Percentiles rank a stretch among this genome's conserved stretches.
Evolutionary conservation across 192 early-diverging fungal genomes (phyloP).

Genomic region (Mortierella claussenii): DNA sequence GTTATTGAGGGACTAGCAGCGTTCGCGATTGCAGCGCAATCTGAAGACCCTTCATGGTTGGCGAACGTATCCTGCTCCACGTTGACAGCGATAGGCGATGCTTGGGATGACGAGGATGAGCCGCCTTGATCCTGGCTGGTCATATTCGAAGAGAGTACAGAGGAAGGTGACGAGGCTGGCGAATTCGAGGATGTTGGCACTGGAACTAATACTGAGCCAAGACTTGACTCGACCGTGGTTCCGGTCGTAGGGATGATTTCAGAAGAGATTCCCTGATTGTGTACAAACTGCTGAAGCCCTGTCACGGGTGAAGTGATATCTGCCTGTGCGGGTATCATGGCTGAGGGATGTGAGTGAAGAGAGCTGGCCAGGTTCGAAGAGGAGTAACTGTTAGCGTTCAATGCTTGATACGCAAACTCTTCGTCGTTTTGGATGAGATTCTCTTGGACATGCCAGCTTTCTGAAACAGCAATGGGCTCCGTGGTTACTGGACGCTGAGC

Average conservation of each 20-base stretch:
- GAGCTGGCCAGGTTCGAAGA: not conserved
- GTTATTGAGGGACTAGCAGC: not conserved
- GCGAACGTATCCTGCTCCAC: not conserved
- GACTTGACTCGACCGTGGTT: slow-evolving; percentile 9
- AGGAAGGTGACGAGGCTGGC: slow-evolving; percentile 8
- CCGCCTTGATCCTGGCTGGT: not conserved
- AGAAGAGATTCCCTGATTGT: slow-evolving; percentile 30
- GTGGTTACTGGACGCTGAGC: not conserved
- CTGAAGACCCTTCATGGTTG: not conserved
- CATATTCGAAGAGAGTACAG: slow-evolving; percentile 5
- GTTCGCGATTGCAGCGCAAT: not conserved
- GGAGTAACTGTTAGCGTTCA: slow-evolving; percentile 9
- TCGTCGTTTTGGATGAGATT: not conserved
- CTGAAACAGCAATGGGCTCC: not conserved
- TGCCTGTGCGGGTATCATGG: not conserved
- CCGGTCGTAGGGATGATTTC: slow-evolving; percentile 35
- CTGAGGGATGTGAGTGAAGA: not conserved
- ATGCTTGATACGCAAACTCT: slow-evolving; percentile 4
- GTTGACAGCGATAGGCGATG: not conserved
- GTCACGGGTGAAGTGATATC: not conserved
- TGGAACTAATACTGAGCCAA: not conserved
- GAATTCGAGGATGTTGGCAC: not conserved
- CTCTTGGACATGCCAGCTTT: not conserved
- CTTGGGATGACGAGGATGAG: slow-evolving; percentile 4
- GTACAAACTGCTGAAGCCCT: slow-evolving; percentile 31